These are phyloP conservation scores for Nitzschia sp. DNA, from an alignment of 108 stramenopile genomes.

Conservation along the genomic window DNA sequence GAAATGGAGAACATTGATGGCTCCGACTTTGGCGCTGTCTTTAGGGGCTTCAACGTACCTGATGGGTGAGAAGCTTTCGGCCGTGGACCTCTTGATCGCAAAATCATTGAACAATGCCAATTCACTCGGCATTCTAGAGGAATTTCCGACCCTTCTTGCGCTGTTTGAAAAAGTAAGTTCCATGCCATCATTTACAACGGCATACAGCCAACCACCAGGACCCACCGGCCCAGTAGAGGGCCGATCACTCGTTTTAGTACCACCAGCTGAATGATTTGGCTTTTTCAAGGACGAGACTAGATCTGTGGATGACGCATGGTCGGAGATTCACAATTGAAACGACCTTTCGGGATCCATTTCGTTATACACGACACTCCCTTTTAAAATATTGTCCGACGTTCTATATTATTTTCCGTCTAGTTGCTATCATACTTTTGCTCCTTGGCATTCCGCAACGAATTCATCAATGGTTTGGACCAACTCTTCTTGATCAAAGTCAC, in stretches of 20 bases:
- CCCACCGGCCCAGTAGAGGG: background rate
- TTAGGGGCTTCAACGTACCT: background rate
- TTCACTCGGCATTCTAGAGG: constrained; percentile 3
- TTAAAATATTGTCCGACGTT: background rate
- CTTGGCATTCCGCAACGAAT: constrained; percentile 76
- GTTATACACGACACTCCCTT: too few relatives aligned
- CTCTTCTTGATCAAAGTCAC: constrained; percentile 80
- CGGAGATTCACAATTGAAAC: too few relatives aligned
- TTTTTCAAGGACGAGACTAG: too few relatives aligned
- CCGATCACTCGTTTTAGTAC: constrained; percentile 1
- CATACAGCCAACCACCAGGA: background rate
- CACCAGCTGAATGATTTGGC: too few relatives aligned
- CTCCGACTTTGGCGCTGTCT: constrained; percentile 5
- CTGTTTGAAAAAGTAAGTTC: background rate
- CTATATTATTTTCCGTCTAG: background rate
- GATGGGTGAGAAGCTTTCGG: constrained; percentile 1
- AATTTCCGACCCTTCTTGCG: constrained; percentile 3
- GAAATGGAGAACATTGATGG: constrained; percentile 16
- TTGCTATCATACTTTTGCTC: constrained; percentile 12
- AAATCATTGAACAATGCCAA: constrained; percentile 26
- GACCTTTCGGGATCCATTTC: too few relatives aligned
- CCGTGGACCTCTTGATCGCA: constrained; percentile 19
- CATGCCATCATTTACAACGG: constrained; percentile 16
- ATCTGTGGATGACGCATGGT: too few relatives aligned
- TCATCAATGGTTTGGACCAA: constrained; percentile 86